Conservation (phyloP, 1,139 yeast species). For the Kluyveromyces sp. region DNA sequence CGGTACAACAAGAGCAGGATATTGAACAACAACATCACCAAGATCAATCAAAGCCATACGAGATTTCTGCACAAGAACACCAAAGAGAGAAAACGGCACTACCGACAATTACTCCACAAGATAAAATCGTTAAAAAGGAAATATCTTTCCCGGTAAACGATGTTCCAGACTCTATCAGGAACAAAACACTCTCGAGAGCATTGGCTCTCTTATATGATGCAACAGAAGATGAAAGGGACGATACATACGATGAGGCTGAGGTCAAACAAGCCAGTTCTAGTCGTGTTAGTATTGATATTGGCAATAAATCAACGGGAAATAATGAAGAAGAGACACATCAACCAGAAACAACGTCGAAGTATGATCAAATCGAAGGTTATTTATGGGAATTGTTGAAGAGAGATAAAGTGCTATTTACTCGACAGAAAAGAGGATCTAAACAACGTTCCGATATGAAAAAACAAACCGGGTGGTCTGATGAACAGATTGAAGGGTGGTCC, state of each 20-base stretch:
- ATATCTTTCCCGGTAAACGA: slow-evolving; percentile 9
- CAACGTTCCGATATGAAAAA: slow-evolving; percentile 45
- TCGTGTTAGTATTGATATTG: slow-evolving; percentile 8
- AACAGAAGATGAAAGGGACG: slow-evolving; percentile 62
- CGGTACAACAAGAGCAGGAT: slow-evolving; percentile 7
- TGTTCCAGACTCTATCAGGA: slow-evolving; percentile 41
- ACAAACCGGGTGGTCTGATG: slow-evolving; percentile 68
- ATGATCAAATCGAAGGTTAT: slow-evolving; percentile 40
- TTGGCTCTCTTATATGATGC: slow-evolving; percentile 57
- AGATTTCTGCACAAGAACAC: background rate
- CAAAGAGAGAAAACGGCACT: background rate
- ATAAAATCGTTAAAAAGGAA: background rate
- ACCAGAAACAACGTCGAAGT: slow-evolving; percentile 13
- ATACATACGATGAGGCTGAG: slow-evolving; percentile 74
- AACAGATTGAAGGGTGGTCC: slow-evolving; percentile 91
- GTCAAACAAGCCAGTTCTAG: slow-evolving; percentile 31
- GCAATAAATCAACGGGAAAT: slow-evolving; percentile 15
- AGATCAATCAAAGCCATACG: background rate
- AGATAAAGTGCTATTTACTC: slow-evolving; percentile 45
- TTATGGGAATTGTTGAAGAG: slow-evolving; percentile 52
- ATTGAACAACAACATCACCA: background rate
- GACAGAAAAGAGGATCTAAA: slow-evolving; percentile 43
- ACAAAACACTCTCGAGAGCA: slow-evolving; percentile 56
- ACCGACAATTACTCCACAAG: slow-evolving; percentile 1
- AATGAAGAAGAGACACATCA: background rate